These are phyloP conservation scores for Calonectria pauciramosa DNA, from an alignment of 2,329 filamentous ascomycete species.

Conservation along the genomic window DNA sequence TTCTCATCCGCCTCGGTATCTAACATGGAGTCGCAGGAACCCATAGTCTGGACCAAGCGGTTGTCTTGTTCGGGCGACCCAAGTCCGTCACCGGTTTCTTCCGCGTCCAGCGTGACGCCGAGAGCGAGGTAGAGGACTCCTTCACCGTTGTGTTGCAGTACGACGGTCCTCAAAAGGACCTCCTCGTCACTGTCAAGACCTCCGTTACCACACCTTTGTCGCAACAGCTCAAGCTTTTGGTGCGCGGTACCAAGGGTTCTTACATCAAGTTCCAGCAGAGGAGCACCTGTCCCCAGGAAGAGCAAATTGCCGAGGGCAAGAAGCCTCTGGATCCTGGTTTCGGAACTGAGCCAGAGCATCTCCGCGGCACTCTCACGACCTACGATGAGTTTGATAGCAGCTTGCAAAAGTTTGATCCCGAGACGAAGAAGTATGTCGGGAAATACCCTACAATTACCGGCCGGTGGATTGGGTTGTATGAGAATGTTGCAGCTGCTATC, in stretches of 20 bases:
- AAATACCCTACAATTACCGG: conserved; percentile 55
- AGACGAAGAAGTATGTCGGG: conserved; percentile 51
- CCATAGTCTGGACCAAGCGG: conserved; percentile 41
- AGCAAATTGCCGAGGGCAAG: conserved; percentile 32
- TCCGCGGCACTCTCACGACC: conserved; percentile 51
- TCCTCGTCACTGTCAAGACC: conserved; percentile 40
- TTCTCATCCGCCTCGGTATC: no score
- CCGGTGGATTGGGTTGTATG: conserved; percentile 56
- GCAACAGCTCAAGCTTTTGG: conserved; percentile 34
- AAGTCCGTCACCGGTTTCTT: conserved; percentile 42
- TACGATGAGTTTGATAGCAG: conserved; percentile 51
- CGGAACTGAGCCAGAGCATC: conserved; percentile 34
- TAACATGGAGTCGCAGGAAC: conserved; percentile 21
- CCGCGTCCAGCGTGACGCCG: conserved; percentile 33
- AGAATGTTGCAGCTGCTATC: conserved; percentile 55
- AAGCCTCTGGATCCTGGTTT: conserved; percentile 34
- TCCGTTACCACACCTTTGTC: conserved; percentile 31
- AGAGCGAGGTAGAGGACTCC: conserved; percentile 58
- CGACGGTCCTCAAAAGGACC: conserved; percentile 49
- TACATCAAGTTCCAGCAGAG: conserved; percentile 52
- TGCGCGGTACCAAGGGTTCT: conserved; percentile 40
- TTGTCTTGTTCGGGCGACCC: conserved; percentile 28
- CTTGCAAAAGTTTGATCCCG: conserved; percentile 48
- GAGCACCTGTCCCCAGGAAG: conserved; percentile 50
- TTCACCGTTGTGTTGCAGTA: conserved; percentile 74